A percentile compares a stretch with the other conserved stretches of the same genome.
These are phyloP conservation scores for Fusarium torreyae DNA, from an alignment of 2,329 filamentous ascomycete genomes.

Conservation along the genomic window DNA sequence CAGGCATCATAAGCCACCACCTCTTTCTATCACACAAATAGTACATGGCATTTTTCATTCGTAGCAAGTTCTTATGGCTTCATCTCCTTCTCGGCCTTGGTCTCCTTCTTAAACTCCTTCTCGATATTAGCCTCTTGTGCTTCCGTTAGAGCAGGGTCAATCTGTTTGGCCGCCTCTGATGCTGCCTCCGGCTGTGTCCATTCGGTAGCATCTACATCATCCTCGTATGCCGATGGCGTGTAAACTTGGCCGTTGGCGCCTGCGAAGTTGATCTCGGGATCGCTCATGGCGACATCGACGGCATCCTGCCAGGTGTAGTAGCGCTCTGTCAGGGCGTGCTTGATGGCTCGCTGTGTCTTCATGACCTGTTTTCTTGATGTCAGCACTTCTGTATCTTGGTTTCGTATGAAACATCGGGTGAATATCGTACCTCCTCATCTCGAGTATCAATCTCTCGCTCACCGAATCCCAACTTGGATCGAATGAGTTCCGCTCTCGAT, in stretches of 20 bases:
- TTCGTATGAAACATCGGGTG: fast-evolving
- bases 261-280: conserved; percentile 75
- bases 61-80: conserved; percentile 27
- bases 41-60: conserved; percentile 30
- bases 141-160: conserved; percentile 32
- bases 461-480: conserved; percentile 81
- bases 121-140: conserved; percentile 40
- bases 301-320: conserved; percentile 91
- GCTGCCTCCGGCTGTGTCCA: conserved; percentile 48
- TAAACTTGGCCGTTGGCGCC: conserved; percentile 65
- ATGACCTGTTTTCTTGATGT: conserved; percentile 69
- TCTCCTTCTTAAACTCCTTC: conserved; percentile 36
- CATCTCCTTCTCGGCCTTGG: conserved; percentile 27
- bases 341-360: conserved; percentile 85
- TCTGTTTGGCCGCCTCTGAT: conserved; percentile 32
- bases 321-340: conserved; percentile 87
- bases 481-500: conserved; percentile 76
- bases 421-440: conserved; percentile 74
- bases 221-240: conserved; percentile 60
- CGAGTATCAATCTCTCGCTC: conserved; percentile 75
- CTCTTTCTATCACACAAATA: conserved; percentile 23
- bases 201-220: conserved; percentile 49
- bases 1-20: conserved; percentile 10
- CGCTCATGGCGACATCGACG: conserved; percentile 72
- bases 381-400: conserved; percentile 16